Evolutionary conservation across 208 protist species (phyloP).

Genomic region (Blastocrithidia nonstop): DNA sequence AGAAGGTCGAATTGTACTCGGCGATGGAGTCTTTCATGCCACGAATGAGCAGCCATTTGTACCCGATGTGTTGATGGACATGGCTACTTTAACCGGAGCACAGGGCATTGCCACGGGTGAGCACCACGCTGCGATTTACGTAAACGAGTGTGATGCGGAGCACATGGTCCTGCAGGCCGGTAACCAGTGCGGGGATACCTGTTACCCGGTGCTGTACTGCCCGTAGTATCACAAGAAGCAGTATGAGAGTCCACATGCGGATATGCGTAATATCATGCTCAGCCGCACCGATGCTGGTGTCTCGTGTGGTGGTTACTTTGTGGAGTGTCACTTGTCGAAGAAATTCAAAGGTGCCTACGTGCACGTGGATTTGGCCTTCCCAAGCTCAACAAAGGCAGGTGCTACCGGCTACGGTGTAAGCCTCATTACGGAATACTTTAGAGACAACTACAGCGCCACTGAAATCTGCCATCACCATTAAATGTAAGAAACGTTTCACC

Average conservation of each 20-base stretch:
- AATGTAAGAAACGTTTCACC: no score
- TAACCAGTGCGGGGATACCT: conserved; percentile 37
- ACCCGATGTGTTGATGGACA: conserved; percentile 67
- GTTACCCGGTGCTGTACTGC: conserved; percentile 76
- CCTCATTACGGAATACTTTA: conserved; percentile 36
- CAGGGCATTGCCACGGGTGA: conserved; percentile 70
- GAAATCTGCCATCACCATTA: no score
- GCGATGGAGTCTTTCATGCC: conserved; percentile 76
- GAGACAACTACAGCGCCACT: no score
- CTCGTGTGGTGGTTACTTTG: conserved; percentile 67
- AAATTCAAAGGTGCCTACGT: conserved; percentile 54
- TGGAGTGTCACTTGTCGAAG: conserved; percentile 35
- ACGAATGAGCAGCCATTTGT: conserved; percentile 41
- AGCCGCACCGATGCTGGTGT: conserved; percentile 31
- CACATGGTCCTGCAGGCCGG: conserved; percentile 32
- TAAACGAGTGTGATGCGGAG: conserved; percentile 45
- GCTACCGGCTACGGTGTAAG: conserved; percentile 68
- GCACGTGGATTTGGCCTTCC: conserved; percentile 80
- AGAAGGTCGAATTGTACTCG: conserved; percentile 78
- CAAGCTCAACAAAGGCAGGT: conserved; percentile 30
- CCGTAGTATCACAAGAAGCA: conserved; percentile 62
- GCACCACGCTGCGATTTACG: conserved; percentile 61
- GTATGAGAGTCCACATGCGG: conserved; percentile 43
- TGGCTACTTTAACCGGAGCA: conserved; percentile 87
- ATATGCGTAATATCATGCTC: conserved; percentile 63